These are phyloP conservation scores for Multifurca ochricompacta DNA, from an alignment of 768 basidiomycete species.

Conservation along the genomic window DNA sequence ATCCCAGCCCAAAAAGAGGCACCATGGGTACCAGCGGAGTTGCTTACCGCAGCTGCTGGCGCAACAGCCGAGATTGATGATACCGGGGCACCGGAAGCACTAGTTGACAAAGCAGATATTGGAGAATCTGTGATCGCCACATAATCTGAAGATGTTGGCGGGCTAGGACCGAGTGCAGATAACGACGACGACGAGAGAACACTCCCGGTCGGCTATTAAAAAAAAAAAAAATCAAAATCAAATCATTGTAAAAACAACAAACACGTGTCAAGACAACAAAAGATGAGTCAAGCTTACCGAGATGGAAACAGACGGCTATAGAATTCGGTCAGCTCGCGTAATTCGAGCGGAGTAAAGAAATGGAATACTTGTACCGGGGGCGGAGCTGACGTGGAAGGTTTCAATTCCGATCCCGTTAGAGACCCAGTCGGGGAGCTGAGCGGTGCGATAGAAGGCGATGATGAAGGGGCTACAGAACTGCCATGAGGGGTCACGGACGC, in stretches of 20 bases:
- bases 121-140: neutral
- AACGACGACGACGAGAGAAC: neutral
- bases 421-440: neutral
- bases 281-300: neutral
- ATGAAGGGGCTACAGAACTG: neutral
- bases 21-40: neutral
- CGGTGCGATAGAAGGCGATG: neutral
- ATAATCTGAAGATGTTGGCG: neutral
- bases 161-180: neutral
- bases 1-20: conserved; percentile 23
- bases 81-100: neutral
- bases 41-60: neutral
- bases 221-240: no score
- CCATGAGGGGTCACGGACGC: neutral
- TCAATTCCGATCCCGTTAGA: neutral
- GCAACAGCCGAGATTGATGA: neutral
- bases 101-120: neutral
- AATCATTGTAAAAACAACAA: neutral
- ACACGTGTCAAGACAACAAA: neutral
- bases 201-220: neutral
- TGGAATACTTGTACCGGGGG: neutral
- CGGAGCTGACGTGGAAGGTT: neutral
- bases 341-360: neutral
- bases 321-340: neutral
- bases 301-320: neutral